Evolutionary conservation across 2,329 filamentous ascomycete species (phyloP), one percentile per base, ranked within the genome.

Genomic region (Orbilia ellipsospora): DNA sequence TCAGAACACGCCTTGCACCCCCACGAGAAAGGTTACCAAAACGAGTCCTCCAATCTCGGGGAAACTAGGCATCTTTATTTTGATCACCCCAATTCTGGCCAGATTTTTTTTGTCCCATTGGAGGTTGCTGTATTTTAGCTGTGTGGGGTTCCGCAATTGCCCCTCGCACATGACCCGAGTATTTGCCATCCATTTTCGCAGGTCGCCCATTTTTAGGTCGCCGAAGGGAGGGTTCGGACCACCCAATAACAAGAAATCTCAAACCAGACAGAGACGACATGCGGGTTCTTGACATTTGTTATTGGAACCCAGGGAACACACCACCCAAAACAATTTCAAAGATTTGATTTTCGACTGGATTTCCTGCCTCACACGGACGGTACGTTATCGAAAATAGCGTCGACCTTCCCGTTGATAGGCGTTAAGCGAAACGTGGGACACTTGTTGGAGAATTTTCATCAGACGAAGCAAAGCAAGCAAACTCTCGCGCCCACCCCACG

Each of bases 361-460:
- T 63, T 67, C 64, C 36, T 63, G 62, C 69, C 69, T 73, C 69
- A 61, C 62, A 23, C 40, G 44, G 31, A 66, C 54, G 62, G 55
- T 52, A 67, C 64, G 57, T 67, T 74, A 74, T 74, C 70, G 55
- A 68, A 74, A 74, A 74, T 68, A 74, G 70, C 63, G 70, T 68
- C 70, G 63, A 74, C 70, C 70, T 74, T 74, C 70, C 70, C 70
- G 63, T 68, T 60, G 63, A 74, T 74, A 68, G 70, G 67, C 63
- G 70, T 74, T 74, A 74, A 74, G 70, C 70, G 70, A 74, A 74
- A 74, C 70, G 70, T 74, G 70, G 70, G 70, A 72, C 44, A 48
- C 15, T 28, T 59, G 6, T 62, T 45, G 10, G 36, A 28, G 7
- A 15, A 18, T 23, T 12, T 42, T 36, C 31, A 36, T 36, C 31